Evolutionary conservation across 2,329 filamentous ascomycete species (phyloP), one percentile per base, ranked within the genome.

Genomic region (Diatrype stigma): DNA sequence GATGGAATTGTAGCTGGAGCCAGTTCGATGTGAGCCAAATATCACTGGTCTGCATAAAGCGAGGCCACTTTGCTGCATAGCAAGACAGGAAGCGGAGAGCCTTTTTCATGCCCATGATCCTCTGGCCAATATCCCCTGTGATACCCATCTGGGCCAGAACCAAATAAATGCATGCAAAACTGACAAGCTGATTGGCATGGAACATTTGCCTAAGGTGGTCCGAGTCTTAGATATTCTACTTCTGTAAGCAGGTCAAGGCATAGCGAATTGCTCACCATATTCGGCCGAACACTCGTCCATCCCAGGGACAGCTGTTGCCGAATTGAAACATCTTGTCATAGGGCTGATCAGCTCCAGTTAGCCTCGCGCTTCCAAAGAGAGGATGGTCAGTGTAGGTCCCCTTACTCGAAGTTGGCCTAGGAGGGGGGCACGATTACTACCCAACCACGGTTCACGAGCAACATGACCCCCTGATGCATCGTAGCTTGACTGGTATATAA

Each of bases 81-180:
- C 46, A 49, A 38, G 48, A 49, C 8, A 55, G 14, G 45, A 55
- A 55, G 17, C 46, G 51, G 11, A 53, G 32, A 10, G 51, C 48
- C 28, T 55, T 53, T 28, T 49, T 53, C 19, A 51, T 51, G 22
- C 48, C 51, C 19, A 55, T 19, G 19, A 46, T 55, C 28, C 23
- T 48, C 21, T 55, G 50, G 21, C 48, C 49, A 8, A 46, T 50
- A 22, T 52, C 50, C 6, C 53, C 48, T 3, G 50, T 42, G 14
- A 53, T 44, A 11, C 47, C 45, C 53, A 55, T 52, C 42, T 55
- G 53, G 4, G 53, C 51, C 7, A 55, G 26, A 12, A 45, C 28
- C 14, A 53, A 51, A 21, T 53, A 55, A 46, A 55, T 55, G 10
- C 53, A 55, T 12, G 53, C 53, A 16, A 52, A 55, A 30, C 53